Evolutionary conservation across 2,329 filamentous ascomycete species (phyloP).

Genomic region (Colletotrichum lentis): DNA sequence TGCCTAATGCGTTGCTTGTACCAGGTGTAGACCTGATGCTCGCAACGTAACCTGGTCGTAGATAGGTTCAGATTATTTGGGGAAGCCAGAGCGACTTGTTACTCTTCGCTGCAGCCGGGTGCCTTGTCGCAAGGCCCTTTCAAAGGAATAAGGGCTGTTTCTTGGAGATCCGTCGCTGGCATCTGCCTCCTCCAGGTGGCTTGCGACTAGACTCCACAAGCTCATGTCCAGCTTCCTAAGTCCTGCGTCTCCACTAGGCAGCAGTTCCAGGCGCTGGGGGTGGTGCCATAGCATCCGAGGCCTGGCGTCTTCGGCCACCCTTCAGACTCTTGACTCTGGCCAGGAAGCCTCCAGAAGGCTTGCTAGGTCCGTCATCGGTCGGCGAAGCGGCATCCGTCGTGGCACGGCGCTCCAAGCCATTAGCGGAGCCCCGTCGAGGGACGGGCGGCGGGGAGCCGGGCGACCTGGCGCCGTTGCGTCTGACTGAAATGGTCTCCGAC

Average conservation of each 20-base stretch:
- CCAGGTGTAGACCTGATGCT: conserved; percentile 13
- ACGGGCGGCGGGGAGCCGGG: conserved; percentile 68
- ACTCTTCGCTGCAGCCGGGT: background rate
- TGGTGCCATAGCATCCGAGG: conserved; percentile 36
- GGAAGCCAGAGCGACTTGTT: background rate
- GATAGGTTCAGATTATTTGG: background rate
- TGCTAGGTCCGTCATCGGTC: conserved; percentile 53
- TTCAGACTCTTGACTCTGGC: conserved; percentile 85
- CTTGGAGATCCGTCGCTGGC: background rate
- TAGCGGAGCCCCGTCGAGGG: conserved; percentile 48
- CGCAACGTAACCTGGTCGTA: background rate
- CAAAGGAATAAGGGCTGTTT: conserved; percentile 2
- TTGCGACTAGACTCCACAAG: background rate
- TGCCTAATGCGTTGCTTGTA: background rate
- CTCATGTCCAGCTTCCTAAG: conserved; percentile 23
- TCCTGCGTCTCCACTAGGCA: conserved; percentile 46
- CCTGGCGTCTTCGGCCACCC: conserved; percentile 62
- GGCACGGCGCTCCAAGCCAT: conserved; percentile 67
- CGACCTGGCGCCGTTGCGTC: conserved; percentile 50
- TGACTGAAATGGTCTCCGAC: conserved; percentile 60
- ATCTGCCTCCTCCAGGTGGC: background rate
- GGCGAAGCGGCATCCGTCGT: conserved; percentile 64
- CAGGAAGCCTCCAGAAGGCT: conserved; percentile 67
- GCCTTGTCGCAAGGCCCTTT: background rate
- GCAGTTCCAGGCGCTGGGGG: conserved; percentile 49